A percentile compares a stretch with the other conserved stretches of the same genome.
These are phyloP conservation scores for Gypsophila paniculata DNA, from an alignment of 179 eudicot species.

Conservation along the genomic window DNA sequence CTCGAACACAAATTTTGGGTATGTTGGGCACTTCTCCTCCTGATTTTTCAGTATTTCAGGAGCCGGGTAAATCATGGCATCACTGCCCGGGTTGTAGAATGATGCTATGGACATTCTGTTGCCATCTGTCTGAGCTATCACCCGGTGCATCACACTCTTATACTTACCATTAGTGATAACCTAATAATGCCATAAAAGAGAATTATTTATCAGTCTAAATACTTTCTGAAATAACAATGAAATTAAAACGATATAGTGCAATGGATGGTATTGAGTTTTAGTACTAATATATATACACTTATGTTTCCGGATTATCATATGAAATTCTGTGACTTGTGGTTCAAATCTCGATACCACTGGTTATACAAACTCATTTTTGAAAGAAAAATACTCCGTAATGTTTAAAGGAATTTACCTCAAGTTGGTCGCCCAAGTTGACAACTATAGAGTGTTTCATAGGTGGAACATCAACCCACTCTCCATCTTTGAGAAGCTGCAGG, in stretches of 20 bases:
- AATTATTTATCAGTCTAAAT: background rate
- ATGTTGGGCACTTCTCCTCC: conserved; percentile 21
- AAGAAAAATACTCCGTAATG: too few relatives aligned
- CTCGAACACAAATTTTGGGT: conserved; percentile 68
- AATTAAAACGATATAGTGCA: too few relatives aligned
- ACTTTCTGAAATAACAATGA: background rate
- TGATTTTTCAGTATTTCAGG: conserved; percentile 36
- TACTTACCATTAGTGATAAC: conserved; percentile 77
- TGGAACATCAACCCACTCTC: conserved; percentile 70
- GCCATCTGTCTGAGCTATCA: conserved; percentile 61
- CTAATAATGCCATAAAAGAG: conserved; percentile 28
- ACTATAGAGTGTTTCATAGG: conserved; percentile 79
- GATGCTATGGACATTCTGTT: conserved; percentile 75
- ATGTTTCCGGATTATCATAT: too few relatives aligned
- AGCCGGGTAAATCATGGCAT: conserved; percentile 73
- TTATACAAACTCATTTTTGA: too few relatives aligned
- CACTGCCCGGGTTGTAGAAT: conserved; percentile 74
- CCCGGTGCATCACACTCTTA: conserved; percentile 74
- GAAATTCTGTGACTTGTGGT: too few relatives aligned
- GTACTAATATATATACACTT: too few relatives aligned
- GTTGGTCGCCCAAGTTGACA: conserved; percentile 75
- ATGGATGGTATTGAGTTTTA: too few relatives aligned
- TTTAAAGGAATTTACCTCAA: conserved; percentile 44
- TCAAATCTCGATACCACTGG: too few relatives aligned
- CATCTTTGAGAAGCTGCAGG: conserved; percentile 71